These are phyloP conservation scores for Cystobasidium sp. DNA, from an alignment of 1,284 basidiomycete genomes.

Conservation along the genomic window DNA sequence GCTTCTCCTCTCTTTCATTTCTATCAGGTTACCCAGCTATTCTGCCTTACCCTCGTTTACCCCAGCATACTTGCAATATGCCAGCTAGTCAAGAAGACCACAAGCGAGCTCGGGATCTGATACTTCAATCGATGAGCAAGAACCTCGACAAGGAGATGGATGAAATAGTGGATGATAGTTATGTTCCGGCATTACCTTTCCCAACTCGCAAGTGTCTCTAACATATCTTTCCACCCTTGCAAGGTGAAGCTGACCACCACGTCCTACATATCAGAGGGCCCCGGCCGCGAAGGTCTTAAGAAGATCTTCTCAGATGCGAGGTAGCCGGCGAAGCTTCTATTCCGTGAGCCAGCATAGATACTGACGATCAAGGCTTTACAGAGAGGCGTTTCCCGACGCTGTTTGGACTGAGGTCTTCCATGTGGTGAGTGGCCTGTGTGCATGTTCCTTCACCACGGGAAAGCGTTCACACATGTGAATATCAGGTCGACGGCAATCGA, in stretches of 20 bases:
- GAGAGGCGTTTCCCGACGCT: slow-evolving; percentile 11
- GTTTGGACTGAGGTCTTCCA: slow-evolving; percentile 18
- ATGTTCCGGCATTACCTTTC: slow-evolving; percentile 8
- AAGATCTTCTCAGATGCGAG: slow-evolving; percentile 9
- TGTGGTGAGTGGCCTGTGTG: background rate
- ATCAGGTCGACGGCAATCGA: slow-evolving; percentile 10
- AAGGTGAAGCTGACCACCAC: background rate
- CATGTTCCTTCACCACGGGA: background rate
- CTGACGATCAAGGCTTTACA: background rate
- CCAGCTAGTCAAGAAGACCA: slow-evolving; percentile 17
- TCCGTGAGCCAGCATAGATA: background rate
- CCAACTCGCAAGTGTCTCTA: slow-evolving; percentile 4
- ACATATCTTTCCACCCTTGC: too few relatives aligned
- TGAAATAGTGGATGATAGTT: slow-evolving; percentile 1
- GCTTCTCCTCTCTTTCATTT: too few relatives aligned
- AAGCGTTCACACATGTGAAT: background rate
- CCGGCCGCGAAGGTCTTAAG: slow-evolving; percentile 12
- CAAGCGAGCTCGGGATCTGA: slow-evolving; percentile 5
- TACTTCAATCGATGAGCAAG: slow-evolving; percentile 3
- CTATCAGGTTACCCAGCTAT: too few relatives aligned
- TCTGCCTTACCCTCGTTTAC: too few relatives aligned
- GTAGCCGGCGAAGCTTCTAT: background rate
- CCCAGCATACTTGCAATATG: background rate
- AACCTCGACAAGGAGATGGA: background rate
- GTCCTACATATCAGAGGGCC: slow-evolving; percentile 2